Conservation (phyloP, 768 basidiomycete species). For the Candolleomyces eurysporus region DNA sequence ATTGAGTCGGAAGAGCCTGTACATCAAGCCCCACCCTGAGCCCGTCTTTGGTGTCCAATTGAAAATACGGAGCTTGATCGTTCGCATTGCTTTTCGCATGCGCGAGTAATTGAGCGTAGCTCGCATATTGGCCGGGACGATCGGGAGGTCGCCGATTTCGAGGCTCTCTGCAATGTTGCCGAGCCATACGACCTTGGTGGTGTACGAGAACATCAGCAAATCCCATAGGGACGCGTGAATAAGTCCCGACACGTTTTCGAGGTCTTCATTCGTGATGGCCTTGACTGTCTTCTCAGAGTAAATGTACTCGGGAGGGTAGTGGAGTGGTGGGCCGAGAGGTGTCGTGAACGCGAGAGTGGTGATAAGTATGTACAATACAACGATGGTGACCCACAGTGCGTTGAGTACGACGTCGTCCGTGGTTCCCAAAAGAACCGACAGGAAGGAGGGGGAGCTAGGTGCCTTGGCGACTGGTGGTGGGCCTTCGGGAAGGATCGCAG, state of each 20-base stretch:
- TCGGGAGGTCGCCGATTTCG: constrained; percentile 86
- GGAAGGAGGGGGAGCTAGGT: no score
- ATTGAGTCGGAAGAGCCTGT: constrained; percentile 63
- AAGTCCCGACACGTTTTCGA: constrained; percentile 73
- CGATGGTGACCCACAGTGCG: constrained; percentile 51
- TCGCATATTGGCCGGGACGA: constrained; percentile 75
- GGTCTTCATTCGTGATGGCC: constrained; percentile 56
- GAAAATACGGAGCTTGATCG: constrained; percentile 48
- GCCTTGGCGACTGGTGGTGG: no score
- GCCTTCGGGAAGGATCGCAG: constrained; percentile 57
- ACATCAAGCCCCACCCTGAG: constrained; percentile 63
- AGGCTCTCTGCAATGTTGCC: constrained; percentile 72
- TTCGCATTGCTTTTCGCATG: constrained; percentile 60
- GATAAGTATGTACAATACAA: constrained; percentile 48
- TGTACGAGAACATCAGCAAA: constrained; percentile 77
- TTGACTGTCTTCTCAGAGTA: constrained; percentile 72
- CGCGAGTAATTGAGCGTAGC: constrained; percentile 55
- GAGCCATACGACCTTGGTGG: constrained; percentile 83
- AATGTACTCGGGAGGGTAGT: constrained; percentile 70
- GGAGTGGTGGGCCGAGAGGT: constrained; percentile 70
- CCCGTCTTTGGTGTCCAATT: constrained; percentile 61
- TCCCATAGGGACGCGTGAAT: constrained; percentile 57
- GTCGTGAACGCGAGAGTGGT: constrained; percentile 46
- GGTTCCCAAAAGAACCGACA: constrained; percentile 3
- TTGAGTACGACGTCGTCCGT: constrained; percentile 17